phyloP scores from a whole-genome alignment of 2,329 filamentous ascomycete species.

The Alternaria rosae region DNA sequence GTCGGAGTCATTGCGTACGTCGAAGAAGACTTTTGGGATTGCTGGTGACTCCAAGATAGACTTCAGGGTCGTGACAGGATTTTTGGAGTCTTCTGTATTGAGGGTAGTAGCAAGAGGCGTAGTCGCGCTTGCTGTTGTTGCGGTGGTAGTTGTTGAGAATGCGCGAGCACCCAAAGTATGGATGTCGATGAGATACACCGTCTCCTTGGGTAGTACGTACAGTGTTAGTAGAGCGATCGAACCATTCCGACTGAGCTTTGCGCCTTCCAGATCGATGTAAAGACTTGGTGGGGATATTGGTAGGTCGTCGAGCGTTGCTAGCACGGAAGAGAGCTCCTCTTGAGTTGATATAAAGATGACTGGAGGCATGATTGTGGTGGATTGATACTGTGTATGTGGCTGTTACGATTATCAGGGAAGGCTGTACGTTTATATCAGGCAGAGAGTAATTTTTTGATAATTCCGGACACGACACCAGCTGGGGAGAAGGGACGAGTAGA shows the following conservation, averaged over 20 bases:
- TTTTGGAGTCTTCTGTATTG: background rate
- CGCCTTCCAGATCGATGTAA: conserved; percentile 37
- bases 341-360: background rate
- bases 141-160: conserved; percentile 40
- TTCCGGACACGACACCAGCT: background rate
- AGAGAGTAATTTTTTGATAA: background rate
- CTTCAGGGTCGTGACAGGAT: conserved; percentile 33
- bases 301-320: background rate
- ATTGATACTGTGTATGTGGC: background rate
- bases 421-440: background rate
- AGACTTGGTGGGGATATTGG: conserved; percentile 6
- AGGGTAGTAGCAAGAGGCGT: background rate
- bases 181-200: conserved; percentile 42
- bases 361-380: background rate
- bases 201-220: conserved; percentile 12
- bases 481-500: background rate
- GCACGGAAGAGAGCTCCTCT: background rate
- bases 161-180: conserved; percentile 30
- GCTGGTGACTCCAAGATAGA: conserved; percentile 35
- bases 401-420: background rate
- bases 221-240: conserved; percentile 25
- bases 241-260: conserved; percentile 32
- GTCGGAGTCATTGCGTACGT: conserved; percentile 40
- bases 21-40: conserved; percentile 41
- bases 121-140: background rate